Evolutionary conservation across 345 rosid species (phyloP), one percentile per base, ranked within the genome.

Genomic region (Euphorbia tirucalli): DNA sequence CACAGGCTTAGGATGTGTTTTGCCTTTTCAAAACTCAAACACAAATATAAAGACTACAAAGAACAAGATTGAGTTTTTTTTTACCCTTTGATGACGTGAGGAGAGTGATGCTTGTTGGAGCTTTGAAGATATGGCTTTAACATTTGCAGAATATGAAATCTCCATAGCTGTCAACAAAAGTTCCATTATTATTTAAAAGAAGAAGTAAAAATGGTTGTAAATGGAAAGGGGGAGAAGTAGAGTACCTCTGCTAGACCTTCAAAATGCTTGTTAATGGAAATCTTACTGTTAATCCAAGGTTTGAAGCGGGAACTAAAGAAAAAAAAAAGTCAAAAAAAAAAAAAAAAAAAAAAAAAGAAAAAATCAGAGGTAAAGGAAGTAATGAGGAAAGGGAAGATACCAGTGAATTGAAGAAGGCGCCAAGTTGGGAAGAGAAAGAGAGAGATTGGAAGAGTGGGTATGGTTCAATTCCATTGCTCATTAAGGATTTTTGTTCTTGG

Each of bases 51-150:
- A 46, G 25, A 39, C 19, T 37, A 22, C 50, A 19, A n/a, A n/a
- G n/a, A n/a, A n/a, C n/a, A n/a, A n/a, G n/a, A n/a, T n/a, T n/a
- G n/a, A n/a, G n/a, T n/a, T n/a, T n/a, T n/a, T n/a, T 3, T 58
- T 72, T 78, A 83, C 83, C 44, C 72, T 70, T 78, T 75, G 49
- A 72, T 83, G 52, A 66, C 77, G 43, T 80, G 78, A 66, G 69
- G 3, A 6, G 52, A 46, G 14, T 46, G 52, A 46, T 46, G 16
- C 18, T 46, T 8, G 52, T 46, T 46, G 52, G 52, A 13, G 52
- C 3, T 46, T 16, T 46, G 52, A 46, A 46, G 61, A 75, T 73
- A 66, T 43, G 74, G 35, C 78, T 75, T 73, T 61, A 74, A 31
- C 28, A 57, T 72, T 56, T 75, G 74, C 18, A 65, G 77, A 67